phyloP scores from a whole-genome alignment of 495 filamentous ascomycete species.

The Annulohypoxylon maeteangense region DNA sequence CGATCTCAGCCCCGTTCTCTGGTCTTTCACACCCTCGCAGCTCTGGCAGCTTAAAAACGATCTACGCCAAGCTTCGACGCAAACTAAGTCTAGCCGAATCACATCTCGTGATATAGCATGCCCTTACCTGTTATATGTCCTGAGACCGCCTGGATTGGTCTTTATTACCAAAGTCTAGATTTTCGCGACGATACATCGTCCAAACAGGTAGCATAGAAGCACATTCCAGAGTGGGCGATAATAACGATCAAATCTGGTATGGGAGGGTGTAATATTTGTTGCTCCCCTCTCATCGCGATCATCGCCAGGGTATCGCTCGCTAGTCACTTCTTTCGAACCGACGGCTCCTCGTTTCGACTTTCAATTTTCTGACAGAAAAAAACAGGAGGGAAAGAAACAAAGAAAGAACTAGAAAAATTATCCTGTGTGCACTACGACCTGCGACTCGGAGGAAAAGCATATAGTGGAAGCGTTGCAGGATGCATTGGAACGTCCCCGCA shows the following conservation, averaged over 20 bases:
- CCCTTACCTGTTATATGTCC: slow-evolving; percentile 33
- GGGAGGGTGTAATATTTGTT: slow-evolving; percentile 6
- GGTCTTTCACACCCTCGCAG: slow-evolving; percentile 35
- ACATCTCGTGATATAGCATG: slow-evolving; percentile 27
- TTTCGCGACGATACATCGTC: slow-evolving; percentile 12
- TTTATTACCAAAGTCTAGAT: slow-evolving; percentile 25
- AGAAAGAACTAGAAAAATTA: background rate
- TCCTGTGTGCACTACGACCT: slow-evolving; percentile 17
- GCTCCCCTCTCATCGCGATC: slow-evolving; percentile 6
- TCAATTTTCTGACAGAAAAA: slow-evolving; percentile 21
- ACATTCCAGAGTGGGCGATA: slow-evolving; percentile 37
- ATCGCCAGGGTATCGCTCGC: background rate
- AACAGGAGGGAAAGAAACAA: slow-evolving; percentile 13
- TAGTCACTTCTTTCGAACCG: slow-evolving; percentile 19
- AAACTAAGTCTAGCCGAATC: slow-evolving; percentile 37
- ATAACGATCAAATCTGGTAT: background rate
- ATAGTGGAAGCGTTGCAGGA: slow-evolving; percentile 28
- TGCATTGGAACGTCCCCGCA: slow-evolving; percentile 33
- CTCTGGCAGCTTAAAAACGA: slow-evolving; percentile 5
- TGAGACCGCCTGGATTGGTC: slow-evolving; percentile 22
- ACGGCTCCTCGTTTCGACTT: slow-evolving; percentile 20
- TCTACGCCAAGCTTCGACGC: slow-evolving; percentile 39
- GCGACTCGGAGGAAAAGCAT: slow-evolving; percentile 31
- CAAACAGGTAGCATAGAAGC: slow-evolving; percentile 22
- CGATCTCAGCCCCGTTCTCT: slow-evolving; percentile 30